Evolutionary conservation across 768 basidiomycete genomes (phyloP).

Genomic region (Saitozyma podzolica): DNA sequence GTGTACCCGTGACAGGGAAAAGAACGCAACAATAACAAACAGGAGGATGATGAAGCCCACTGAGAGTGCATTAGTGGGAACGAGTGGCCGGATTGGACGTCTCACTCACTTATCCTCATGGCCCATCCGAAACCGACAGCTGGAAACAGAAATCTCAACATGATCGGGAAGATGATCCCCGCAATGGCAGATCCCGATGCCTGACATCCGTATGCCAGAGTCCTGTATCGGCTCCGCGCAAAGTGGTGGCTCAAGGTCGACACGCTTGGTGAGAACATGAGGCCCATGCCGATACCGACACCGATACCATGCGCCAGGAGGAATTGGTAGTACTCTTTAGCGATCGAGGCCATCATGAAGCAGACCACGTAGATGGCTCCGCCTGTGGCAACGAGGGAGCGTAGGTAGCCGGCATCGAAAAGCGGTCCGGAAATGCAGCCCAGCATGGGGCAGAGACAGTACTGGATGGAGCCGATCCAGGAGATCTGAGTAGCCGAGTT

Average conservation of each 20-base stretch:
- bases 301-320: constrained; percentile 30
- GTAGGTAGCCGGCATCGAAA: constrained; percentile 41
- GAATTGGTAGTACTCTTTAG: constrained; percentile 31
- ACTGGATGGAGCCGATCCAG: constrained; percentile 41
- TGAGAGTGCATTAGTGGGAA: constrained; percentile 1
- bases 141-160: constrained; percentile 58
- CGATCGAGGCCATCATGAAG: constrained; percentile 27
- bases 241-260: constrained; percentile 39
- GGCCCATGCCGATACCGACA: constrained; percentile 36
- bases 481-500: constrained; percentile 21
- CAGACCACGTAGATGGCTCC: constrained; percentile 33
- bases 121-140: constrained; percentile 62
- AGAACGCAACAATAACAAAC: constrained; percentile 16
- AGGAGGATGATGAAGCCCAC: constrained; percentile 32
- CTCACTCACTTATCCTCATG: constrained; percentile 44
- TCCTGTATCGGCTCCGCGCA: constrained; percentile 20
- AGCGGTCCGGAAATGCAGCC: constrained; percentile 39
- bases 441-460: constrained; percentile 30
- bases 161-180: constrained; percentile 68
- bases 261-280: constrained; percentile 36
- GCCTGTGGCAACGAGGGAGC: constrained; percentile 18
- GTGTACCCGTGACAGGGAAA: constrained; percentile 19
- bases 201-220: constrained; percentile 28
- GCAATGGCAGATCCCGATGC: constrained; percentile 70
- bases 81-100: neutral